Percentiles rank a stretch among this genome's conserved stretches.
Conservation (phyloP, 345 rosid species). For the Bruguiera sexangula region DNA sequence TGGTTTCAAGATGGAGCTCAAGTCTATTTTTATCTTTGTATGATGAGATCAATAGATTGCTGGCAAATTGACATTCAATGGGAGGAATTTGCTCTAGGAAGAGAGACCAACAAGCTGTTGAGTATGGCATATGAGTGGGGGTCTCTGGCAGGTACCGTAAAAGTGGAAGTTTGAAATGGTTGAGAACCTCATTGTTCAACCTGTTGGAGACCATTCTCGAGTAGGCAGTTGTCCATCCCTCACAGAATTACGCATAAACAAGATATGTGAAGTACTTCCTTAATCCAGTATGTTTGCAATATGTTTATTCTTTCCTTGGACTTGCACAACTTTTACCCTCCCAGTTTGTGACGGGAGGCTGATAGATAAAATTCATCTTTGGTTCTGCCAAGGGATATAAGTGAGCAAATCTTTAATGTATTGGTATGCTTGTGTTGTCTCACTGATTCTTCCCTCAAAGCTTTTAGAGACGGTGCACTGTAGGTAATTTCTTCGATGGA, state of each 20-base stretch:
- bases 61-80: conserved; percentile 10
- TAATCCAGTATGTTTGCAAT: background rate
- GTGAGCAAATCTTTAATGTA: conserved; percentile 28
- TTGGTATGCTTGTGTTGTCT: conserved; percentile 19
- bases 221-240: conserved; percentile 22
- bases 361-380: conserved; percentile 20
- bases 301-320: background rate
- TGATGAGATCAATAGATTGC: background rate
- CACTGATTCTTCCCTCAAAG: background rate
- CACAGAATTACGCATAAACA: conserved; percentile 4
- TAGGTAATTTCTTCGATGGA: too few relatives aligned
- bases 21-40: background rate
- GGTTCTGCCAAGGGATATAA: conserved; percentile 31
- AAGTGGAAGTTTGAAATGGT: conserved; percentile 25
- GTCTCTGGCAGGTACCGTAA: too few relatives aligned
- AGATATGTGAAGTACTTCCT: conserved; percentile 17
- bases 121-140: conserved; percentile 18
- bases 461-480: background rate
- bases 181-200: conserved; percentile 5
- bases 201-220: conserved; percentile 15
- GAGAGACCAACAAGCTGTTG: conserved; percentile 24
- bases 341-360: conserved; percentile 7
- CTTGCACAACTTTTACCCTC: background rate
- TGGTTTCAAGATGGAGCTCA: conserved; percentile 4
- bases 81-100: conserved; percentile 33